phyloP scores from a whole-genome alignment of 176 grass and related monocot species.

The Carex kokanica region DNA sequence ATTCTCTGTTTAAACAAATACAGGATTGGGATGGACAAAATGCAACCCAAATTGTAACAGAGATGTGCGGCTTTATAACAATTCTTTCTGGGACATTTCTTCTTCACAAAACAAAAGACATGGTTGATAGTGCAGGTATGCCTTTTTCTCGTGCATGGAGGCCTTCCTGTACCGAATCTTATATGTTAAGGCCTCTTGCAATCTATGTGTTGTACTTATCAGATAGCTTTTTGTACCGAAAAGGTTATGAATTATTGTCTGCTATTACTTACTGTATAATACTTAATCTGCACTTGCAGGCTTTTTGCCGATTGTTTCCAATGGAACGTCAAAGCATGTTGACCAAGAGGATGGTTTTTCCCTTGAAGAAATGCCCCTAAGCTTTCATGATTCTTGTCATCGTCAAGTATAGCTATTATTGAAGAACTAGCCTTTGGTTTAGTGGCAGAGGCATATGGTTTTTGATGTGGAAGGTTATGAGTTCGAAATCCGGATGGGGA shows the following conservation, averaged over 20 bases:
- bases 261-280: background rate
- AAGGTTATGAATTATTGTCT: background rate
- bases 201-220: background rate
- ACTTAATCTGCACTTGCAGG: background rate
- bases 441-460: no score
- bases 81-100: slow-evolving; percentile 28
- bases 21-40: slow-evolving; percentile 22
- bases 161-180: background rate
- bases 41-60: slow-evolving; percentile 18
- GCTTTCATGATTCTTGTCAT: slow-evolving; percentile 11
- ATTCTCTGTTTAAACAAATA: background rate
- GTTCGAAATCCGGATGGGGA: no score
- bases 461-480: no score
- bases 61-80: slow-evolving; percentile 17
- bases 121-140: slow-evolving; percentile 25
- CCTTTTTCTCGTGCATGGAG: background rate
- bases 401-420: slow-evolving; percentile 1
- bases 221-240: background rate
- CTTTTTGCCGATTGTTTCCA: slow-evolving; percentile 14
- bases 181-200: background rate
- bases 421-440: no score
- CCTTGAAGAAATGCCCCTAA: slow-evolving; percentile 26
- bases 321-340: slow-evolving; percentile 24
- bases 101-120: slow-evolving; percentile 28
- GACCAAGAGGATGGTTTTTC: slow-evolving; percentile 13